A percentile compares a stretch with the other conserved stretches of the same genome.
Evolutionary conservation across 1,139 yeast species (phyloP).

Genomic region (Candida sp.): DNA sequence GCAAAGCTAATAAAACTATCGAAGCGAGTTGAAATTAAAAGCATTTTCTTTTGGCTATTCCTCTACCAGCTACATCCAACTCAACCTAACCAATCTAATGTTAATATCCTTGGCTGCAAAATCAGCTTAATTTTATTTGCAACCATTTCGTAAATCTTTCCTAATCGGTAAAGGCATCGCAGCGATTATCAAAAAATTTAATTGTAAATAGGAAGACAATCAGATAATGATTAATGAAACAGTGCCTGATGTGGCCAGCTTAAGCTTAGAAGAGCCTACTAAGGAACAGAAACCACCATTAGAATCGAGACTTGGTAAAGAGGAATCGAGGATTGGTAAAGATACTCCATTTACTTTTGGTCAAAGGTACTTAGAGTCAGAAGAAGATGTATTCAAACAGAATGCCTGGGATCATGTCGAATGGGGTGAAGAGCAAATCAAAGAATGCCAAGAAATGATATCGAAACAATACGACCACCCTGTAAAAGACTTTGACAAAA

Average conservation of each 20-base stretch:
- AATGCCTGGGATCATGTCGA: conserved; percentile 99
- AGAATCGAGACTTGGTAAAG: conserved; percentile 52
- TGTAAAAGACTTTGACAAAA: conserved; percentile 82
- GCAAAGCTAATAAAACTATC: too few species aligned
- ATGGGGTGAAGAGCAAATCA: conserved; percentile 90
- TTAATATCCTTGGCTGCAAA: not conserved
- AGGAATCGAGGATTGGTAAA: too few species aligned
- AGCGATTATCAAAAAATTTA: not conserved
- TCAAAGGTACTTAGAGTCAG: conserved; percentile 68
- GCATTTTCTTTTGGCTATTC: too few species aligned
- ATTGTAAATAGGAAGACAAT: not conserved
- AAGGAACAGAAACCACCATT: conserved; percentile 29
- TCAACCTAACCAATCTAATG: too few species aligned
- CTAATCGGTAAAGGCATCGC: not conserved
- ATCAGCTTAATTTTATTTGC: not conserved
- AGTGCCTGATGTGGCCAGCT: conserved; percentile 1
- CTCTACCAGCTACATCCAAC: too few species aligned
- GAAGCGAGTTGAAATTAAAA: too few species aligned
- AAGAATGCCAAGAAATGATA: conserved; percentile 73
- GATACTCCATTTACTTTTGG: conserved; percentile 94
- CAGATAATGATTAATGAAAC: not conserved
- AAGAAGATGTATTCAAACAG: conserved; percentile 83
- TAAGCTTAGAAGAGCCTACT: not conserved
- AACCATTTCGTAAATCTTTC: not conserved
- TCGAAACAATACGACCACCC: conserved; percentile 76